Base-by-base conservation (phyloP, 495 filamentous ascomycete genomes). In the Extremus antarcticus region DNA sequence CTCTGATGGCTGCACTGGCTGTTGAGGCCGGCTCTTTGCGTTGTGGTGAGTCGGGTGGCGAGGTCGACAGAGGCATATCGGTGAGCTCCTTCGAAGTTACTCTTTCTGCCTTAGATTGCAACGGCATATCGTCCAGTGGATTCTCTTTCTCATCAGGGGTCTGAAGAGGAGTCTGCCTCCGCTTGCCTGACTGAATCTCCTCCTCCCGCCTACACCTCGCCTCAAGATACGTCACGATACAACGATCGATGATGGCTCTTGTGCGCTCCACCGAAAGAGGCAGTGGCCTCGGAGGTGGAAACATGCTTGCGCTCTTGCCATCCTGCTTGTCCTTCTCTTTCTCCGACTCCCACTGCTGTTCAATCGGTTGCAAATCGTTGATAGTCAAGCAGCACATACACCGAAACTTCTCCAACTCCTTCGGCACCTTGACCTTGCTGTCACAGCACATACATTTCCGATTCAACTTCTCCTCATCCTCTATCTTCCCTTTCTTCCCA, bases 361-460 rank as follows among this genome's bases (percentile, higher is more conserved):
- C 53, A n/a, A 55, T 22, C 20, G 80, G 80, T 55, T 79, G 77
- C 47, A 95, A 65, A 64, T 95, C 90, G 61, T 92, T 95, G 62
- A 96, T 80, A 47, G 86, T 94, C 61, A 88, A 71, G 68, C 90
- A 96, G 47, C 85, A 80, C 29, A 86, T 85, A 68, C 90, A 96
- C 60, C 88, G 77, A 70, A 90, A 95, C 41, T 84, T 75, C 23
- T 78, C 76, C 59, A 91, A 65, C 53, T 83, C 75, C 55, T 76
- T 78, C n/a, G 90, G 89, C 87, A 89, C 95, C 47, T 83, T 81
- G 47, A 95, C 81, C 40, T 80, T 79, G 47, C 84, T 86, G 65
- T 84, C 85, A 66, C 90, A 73, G 1, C 70, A 67, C 47, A 70
- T 73, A 49, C 75, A 66, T 38, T 59, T 57, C 21, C 77, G 74